Evolutionary conservation across 2,329 filamentous ascomycete genomes (phyloP).

Genomic region (Trichoderma guizhouense): DNA sequence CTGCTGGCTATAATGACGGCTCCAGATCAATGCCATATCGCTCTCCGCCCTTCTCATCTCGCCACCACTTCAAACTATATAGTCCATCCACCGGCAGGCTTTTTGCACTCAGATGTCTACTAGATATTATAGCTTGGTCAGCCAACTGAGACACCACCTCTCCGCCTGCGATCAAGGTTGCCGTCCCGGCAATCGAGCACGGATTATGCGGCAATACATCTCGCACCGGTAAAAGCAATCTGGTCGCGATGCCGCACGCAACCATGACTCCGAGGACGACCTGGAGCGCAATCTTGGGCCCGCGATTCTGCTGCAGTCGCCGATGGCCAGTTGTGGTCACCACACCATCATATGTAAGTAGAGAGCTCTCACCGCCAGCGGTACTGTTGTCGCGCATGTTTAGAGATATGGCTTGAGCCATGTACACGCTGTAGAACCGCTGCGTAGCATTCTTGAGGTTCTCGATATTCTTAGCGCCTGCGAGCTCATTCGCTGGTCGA

Average conservation of each 20-base stretch:
- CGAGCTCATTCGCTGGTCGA: background rate
- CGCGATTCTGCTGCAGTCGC: conserved; percentile 2
- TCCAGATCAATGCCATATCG: conserved; percentile 10
- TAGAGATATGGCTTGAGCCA: conserved; percentile 11
- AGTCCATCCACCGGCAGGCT: background rate
- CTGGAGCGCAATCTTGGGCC: conserved; percentile 13
- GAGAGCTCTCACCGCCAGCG: background rate
- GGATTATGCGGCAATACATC: conserved; percentile 4
- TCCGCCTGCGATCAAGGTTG: background rate
- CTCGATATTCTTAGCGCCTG: background rate
- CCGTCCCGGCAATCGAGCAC: conserved; percentile 6
- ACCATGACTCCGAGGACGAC: background rate
- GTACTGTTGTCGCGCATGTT: conserved; percentile 10
- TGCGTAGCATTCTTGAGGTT: conserved; percentile 1
- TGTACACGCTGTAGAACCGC: background rate
- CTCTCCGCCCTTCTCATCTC: background rate
- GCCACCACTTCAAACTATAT: conserved; percentile 11
- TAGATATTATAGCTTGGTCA: background rate
- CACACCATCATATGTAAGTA: background rate
- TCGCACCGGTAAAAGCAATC: conserved; percentile 1
- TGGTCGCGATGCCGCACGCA: background rate
- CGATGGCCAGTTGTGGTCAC: background rate
- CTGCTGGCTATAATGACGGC: background rate
- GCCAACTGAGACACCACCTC: background rate
- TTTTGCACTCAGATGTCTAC: background rate